Base-by-base conservation (phyloP, 2,329 filamentous ascomycete genomes). In the Neurospora sp. region DNA sequence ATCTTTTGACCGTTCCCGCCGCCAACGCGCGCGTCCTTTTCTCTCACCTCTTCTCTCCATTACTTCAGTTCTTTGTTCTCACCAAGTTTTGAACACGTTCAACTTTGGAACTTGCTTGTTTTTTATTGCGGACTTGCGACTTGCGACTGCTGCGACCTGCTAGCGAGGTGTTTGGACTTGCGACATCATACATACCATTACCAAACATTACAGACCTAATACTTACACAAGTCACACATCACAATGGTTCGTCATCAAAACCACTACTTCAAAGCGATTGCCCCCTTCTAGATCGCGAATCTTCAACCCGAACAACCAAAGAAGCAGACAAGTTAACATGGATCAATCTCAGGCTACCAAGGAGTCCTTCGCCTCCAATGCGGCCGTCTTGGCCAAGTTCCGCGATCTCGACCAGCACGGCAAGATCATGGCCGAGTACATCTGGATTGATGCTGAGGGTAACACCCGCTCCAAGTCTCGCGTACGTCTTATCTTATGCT, bases 361-460 rank as follows among this genome's bases (percentile, higher is more conserved):
- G 15, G 52, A 62, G 52, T 62, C 52, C 52, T 62, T 62, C 28
- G 28, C 52, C 23, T 62, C 52, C 28, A 62, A 62, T 62, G 52
- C 52, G 23, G 52, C 52, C 52, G 15, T 28, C 52, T n/a, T 62
- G 52, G 52, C 52, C 52, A 62, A 62, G 52, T 62, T 36, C 52
- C 52, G 52, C 15, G 23, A 62, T 62, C 52, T 62, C 13, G 52
- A 36, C 28, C 52, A 62, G 52, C 52, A 7, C 52, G 52, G 52
- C 52, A 62, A 62, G 52, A 62, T 96, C 80, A 96, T 97, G 83
- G 95, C 93, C 79, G 95, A 97, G 85, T 97, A 97, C 84, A 90
- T 97, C 86, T 97, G 95, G 95, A 91, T 97, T 80, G 94, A 97
- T 79, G 86, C 91, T 74, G 82, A 84, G 75, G 93, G 95, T 97